Evolutionary conservation across 2,329 filamentous ascomycete genomes (phyloP), one percentile per base, ranked within the genome.

Genomic region (Phoma sp.): DNA sequence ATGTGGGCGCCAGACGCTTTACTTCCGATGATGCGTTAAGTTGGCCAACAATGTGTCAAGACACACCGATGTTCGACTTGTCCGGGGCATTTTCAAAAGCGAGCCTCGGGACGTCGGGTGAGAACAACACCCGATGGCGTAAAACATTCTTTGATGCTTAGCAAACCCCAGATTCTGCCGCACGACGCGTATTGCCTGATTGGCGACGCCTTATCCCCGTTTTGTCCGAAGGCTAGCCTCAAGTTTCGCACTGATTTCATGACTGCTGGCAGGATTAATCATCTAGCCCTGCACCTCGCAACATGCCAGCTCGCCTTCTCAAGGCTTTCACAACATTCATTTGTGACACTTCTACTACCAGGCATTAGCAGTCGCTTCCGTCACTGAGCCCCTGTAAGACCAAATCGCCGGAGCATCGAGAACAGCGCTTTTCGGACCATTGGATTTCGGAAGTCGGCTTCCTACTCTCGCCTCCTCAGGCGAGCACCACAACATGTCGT

Each of bases 131-230:
- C 64, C 60, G 59, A 65, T 46, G 58, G 59, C 56, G 54, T 53
- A 60, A 53, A 65, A 53, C 20, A 50, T 58, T 60, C 57, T 61
- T 56, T 60, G 59, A 62, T 60, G 61, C 61, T 61, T 64, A 66
- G 65, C 61, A 56, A 65, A 65, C 66, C 61, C 67, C 66, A 59
- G 60, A 57, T 61, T 61, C 43, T 63, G 61, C 56, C 60, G 51
- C 53, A 33, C 33, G 37, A 57, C 36, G 51, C 33, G 43, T 40
- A 32, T 28, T 47, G 29, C 40, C 49, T 65, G 43, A 67, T 68
- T 67, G 64, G 65, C 33, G 43, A 59, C 33, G 37, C 23, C 33
- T 66, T 69, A 69, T 58, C 52, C 68, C 68, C 68, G 66, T 59
- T 47, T 57, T 48, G 43, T 43, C 62, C 62, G 62, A 50, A 54